phyloP scores from a whole-genome alignment of 164 flowering plant genomes.

The Echeveria elegans region DNA sequence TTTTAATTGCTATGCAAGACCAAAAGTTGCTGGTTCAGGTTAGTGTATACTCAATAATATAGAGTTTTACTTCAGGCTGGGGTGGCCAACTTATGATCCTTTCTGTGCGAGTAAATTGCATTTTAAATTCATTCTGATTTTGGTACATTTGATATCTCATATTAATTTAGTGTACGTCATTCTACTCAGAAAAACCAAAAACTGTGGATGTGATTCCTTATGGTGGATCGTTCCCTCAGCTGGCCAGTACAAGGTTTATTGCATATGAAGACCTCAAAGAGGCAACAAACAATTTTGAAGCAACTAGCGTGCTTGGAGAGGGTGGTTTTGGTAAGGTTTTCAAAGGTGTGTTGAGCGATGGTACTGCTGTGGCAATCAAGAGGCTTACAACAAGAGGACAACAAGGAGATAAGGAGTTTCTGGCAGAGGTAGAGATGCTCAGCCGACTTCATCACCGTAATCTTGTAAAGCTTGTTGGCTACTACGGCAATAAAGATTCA shows the following conservation, averaged over 20 bases:
- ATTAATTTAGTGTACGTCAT: background rate
- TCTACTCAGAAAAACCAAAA: slow-evolving; percentile 44
- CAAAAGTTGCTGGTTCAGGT: background rate
- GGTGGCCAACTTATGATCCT: background rate
- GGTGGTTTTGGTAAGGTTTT: slow-evolving; percentile 96
- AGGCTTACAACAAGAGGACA: slow-evolving; percentile 86
- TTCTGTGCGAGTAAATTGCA: background rate
- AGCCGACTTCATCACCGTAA: slow-evolving; percentile 97
- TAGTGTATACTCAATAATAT: background rate
- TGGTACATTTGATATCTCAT: background rate
- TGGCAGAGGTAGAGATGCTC: slow-evolving; percentile 97
- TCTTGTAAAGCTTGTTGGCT: slow-evolving; percentile 95
- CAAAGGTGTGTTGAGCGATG: slow-evolving; percentile 88
- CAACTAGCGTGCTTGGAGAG: slow-evolving; percentile 83
- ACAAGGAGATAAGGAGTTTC: slow-evolving; percentile 90
- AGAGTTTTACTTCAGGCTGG: background rate
- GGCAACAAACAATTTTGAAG: slow-evolving; percentile 87
- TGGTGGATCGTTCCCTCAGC: slow-evolving; percentile 70
- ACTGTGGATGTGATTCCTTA: slow-evolving; percentile 33
- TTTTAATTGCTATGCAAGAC: background rate
- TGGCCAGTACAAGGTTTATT: slow-evolving; percentile 75
- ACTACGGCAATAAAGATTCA: slow-evolving; percentile 67
- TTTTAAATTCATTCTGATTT: background rate
- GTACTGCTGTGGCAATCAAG: slow-evolving; percentile 94
- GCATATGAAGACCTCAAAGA: slow-evolving; percentile 87